Conservation (phyloP, 257 asterid species). For the Fraxinus quadrangulata region DNA sequence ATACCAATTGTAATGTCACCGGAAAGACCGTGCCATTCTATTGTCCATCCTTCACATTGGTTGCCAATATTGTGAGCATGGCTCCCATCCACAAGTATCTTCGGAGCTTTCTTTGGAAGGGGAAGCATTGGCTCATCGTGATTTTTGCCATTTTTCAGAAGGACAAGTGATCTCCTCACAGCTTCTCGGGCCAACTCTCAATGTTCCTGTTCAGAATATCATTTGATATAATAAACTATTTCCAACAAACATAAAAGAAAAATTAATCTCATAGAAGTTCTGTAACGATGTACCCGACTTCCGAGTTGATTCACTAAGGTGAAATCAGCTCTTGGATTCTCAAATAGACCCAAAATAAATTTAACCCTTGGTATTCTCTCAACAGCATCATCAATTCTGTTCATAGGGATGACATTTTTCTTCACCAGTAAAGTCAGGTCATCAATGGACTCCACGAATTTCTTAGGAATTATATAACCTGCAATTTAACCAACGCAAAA, state of each 20-base stretch:
- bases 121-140: slow-evolving; percentile 24
- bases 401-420: slow-evolving; percentile 49
- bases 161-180: slow-evolving; percentile 33
- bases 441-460: slow-evolving; percentile 42
- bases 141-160: slow-evolving; percentile 29
- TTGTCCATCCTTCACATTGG: slow-evolving; percentile 28
- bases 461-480: slow-evolving; percentile 71
- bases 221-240: too few species aligned
- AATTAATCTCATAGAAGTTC: too few species aligned
- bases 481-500: too few species aligned
- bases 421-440: slow-evolving; percentile 44
- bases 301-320: slow-evolving; percentile 40
- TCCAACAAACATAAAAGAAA: too few species aligned
- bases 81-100: slow-evolving; percentile 29
- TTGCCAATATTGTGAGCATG: slow-evolving; percentile 26
- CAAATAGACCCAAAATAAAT: slow-evolving; percentile 64
- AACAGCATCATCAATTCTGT: slow-evolving; percentile 69
- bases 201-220: slow-evolving; percentile 4
- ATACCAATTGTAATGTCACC: slow-evolving; percentile 1
- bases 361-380: slow-evolving; percentile 63
- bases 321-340: slow-evolving; percentile 47
- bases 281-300: not conserved
- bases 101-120: slow-evolving; percentile 19
- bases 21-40: slow-evolving; percentile 21
- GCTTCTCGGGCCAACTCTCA: slow-evolving; percentile 35